phyloP scores from a whole-genome alignment of 2,329 filamentous ascomycete species.

The Seiridium cupressi region DNA sequence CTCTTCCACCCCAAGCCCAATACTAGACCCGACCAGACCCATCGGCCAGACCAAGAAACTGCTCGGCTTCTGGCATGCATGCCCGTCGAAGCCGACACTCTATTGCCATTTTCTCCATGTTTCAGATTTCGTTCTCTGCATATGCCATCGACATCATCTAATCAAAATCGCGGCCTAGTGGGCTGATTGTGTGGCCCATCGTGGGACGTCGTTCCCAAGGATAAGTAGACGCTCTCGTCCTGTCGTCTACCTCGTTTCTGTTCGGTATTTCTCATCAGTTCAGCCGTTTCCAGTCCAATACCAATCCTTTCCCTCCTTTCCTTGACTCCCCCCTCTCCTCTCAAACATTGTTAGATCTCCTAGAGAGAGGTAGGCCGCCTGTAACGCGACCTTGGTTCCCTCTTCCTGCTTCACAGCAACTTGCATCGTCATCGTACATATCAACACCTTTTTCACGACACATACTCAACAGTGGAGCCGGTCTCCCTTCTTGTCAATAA shows the following conservation, averaged over 20 bases:
- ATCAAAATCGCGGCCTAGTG: slow-evolving; percentile 13
- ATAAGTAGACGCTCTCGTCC: slow-evolving; percentile 30
- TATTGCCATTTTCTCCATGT: slow-evolving; percentile 25
- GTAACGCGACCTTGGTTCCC: slow-evolving; percentile 20
- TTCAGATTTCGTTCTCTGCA: slow-evolving; percentile 23
- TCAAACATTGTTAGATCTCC: slow-evolving; percentile 26
- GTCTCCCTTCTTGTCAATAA: slow-evolving; percentile 26
- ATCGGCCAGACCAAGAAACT: slow-evolving; percentile 13
- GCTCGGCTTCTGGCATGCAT: slow-evolving; percentile 16
- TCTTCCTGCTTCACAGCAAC: slow-evolving; percentile 22
- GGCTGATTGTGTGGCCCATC: slow-evolving; percentile 26
- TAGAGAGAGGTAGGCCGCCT: slow-evolving; percentile 17
- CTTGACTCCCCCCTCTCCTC: slow-evolving; percentile 14
- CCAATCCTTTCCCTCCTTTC: slow-evolving; percentile 23
- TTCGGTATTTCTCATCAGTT: slow-evolving; percentile 22
- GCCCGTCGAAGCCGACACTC: slow-evolving; percentile 16
- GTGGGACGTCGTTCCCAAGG: slow-evolving; percentile 23
- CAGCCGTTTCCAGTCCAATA: slow-evolving; percentile 26
- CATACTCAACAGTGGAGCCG: slow-evolving; percentile 22
- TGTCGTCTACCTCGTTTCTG: slow-evolving; percentile 16
- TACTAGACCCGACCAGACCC: slow-evolving; percentile 12
- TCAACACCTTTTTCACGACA: slow-evolving; percentile 3
- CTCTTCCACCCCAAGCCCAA: slow-evolving; percentile 12
- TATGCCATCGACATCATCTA: slow-evolving; percentile 9
- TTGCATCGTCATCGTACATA: slow-evolving; percentile 16